phyloP scores from a whole-genome alignment of 148 eudicot species.

The Cornus kousa region DNA sequence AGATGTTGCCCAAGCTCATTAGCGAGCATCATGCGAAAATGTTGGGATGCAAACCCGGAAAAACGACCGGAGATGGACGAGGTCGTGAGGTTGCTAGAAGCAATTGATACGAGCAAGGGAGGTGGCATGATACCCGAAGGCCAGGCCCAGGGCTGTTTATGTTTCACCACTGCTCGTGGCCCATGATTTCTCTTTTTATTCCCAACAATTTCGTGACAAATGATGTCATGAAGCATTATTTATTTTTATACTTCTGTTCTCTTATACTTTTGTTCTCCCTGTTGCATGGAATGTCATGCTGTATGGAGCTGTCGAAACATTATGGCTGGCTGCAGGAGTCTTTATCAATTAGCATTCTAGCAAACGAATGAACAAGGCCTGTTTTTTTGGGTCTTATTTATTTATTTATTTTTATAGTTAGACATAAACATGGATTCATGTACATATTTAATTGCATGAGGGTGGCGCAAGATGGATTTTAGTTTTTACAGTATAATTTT shows the following conservation, averaged over 20 bases:
- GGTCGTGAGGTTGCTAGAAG: constrained; percentile 5
- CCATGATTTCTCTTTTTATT: not conserved
- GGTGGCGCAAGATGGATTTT: too few species aligned
- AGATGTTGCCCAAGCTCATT: constrained; percentile 11
- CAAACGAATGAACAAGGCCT: too few species aligned
- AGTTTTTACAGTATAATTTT: too few species aligned
- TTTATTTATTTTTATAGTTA: too few species aligned
- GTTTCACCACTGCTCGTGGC: not conserved
- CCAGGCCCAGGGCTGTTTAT: constrained; percentile 1
- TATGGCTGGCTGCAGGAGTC: too few species aligned
- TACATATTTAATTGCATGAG: too few species aligned
- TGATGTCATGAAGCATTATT: not conserved
- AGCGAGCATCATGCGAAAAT: constrained; percentile 1
- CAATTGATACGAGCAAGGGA: constrained; percentile 7
- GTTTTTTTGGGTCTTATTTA: too few species aligned
- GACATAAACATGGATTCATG: too few species aligned
- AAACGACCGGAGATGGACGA: constrained; percentile 12
- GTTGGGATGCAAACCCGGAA: constrained; percentile 6
- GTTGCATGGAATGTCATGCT: not conserved
- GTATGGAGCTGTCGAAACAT: not conserved
- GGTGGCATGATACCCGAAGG: constrained; percentile 10
- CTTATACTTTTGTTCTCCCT: not conserved
- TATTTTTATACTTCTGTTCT: too few species aligned
- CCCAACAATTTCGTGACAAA: too few species aligned
- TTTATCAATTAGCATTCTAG: too few species aligned